A percentile compares a stretch with the other conserved stretches of the same genome.
Evolutionary conservation across 306 rosid species (phyloP).

Genomic region (Dryas alaskensis): DNA sequence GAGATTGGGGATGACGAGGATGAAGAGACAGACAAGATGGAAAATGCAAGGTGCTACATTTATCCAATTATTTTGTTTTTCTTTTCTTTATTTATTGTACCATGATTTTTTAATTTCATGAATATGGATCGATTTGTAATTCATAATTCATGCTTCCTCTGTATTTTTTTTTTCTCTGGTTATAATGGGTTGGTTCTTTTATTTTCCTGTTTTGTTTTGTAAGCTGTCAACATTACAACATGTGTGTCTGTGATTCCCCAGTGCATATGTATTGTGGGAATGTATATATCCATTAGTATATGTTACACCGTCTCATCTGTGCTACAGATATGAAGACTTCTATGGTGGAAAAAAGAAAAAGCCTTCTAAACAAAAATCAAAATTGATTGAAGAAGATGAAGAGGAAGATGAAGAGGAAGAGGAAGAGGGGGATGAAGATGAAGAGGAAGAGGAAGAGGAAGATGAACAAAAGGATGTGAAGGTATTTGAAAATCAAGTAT

Average conservation of each 20-base stretch:
- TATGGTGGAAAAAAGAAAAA: conserved; percentile 51
- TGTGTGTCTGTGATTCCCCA: not conserved
- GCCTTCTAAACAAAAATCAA: conserved; percentile 37
- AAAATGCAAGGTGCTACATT: conserved; percentile 45
- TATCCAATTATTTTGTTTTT: not conserved
- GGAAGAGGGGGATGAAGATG: not conserved
- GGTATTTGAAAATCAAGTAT: conserved; percentile 41
- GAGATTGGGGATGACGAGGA: conserved; percentile 44
- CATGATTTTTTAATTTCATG: not conserved
- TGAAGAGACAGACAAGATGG: conserved; percentile 41
- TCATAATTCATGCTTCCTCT: not conserved
- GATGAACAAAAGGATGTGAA: conserved; percentile 30
- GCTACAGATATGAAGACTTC: conserved; percentile 72
- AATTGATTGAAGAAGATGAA: conserved; percentile 27
- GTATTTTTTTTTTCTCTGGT: not conserved
- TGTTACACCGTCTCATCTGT: conserved; percentile 23
- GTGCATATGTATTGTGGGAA: not conserved
- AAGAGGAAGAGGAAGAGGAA: conserved; percentile 11
- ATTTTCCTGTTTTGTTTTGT: not conserved
- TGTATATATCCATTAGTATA: not conserved
- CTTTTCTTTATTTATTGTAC: not conserved
- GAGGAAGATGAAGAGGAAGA: conserved; percentile 37
- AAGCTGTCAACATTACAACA: not conserved
- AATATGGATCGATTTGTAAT: not conserved
- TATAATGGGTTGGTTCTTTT: not conserved